These are phyloP conservation scores for Aspergillus oerlinghausenensis DNA, from an alignment of 2,329 filamentous ascomycete genomes.

Conservation along the genomic window DNA sequence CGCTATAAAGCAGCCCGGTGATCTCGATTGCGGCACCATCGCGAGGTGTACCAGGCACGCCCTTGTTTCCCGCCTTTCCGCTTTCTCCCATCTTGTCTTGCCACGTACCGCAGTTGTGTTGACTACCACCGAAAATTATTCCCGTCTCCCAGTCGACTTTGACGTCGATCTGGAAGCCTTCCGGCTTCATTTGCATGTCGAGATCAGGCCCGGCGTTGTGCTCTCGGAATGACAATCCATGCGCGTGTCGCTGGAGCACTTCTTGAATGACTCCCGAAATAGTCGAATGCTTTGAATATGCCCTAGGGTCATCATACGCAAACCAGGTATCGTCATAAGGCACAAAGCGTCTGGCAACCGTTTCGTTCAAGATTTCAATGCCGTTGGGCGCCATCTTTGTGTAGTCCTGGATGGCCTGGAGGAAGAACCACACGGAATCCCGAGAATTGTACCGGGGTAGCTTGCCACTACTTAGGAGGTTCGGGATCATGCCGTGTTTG, in stretches of 20 bases:
- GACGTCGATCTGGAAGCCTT: constrained; percentile 89
- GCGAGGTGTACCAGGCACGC: constrained; percentile 89
- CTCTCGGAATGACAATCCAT: constrained; percentile 86
- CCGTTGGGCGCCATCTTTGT: constrained; percentile 76
- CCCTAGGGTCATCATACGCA: constrained; percentile 69
- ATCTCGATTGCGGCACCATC: constrained; percentile 96
- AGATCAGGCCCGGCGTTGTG: constrained; percentile 86
- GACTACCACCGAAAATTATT: constrained; percentile 89
- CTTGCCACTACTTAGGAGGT: constrained; percentile 80
- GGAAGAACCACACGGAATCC: constrained; percentile 96
- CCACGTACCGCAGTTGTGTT: constrained; percentile 95
- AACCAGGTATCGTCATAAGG: constrained; percentile 98
- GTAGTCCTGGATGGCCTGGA: constrained; percentile 95
- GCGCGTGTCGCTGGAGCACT: constrained; percentile 83
- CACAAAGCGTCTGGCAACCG: constrained; percentile 77
- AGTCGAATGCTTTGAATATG: constrained; percentile 79
- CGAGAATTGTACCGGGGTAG: constrained; percentile 90
- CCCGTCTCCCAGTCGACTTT: constrained; percentile 88
- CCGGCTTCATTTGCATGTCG: constrained; percentile 86
- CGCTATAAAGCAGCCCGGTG: constrained; percentile 87
- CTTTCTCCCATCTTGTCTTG: constrained; percentile 99
- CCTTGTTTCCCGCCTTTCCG: constrained; percentile 82
- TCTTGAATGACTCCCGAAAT: constrained; percentile 91
- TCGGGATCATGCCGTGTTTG: constrained; percentile 98
- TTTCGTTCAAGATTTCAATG: constrained; percentile 65